phyloP scores from a whole-genome alignment of 1,284 basidiomycete genomes.

The Pholiota adiposa region DNA sequence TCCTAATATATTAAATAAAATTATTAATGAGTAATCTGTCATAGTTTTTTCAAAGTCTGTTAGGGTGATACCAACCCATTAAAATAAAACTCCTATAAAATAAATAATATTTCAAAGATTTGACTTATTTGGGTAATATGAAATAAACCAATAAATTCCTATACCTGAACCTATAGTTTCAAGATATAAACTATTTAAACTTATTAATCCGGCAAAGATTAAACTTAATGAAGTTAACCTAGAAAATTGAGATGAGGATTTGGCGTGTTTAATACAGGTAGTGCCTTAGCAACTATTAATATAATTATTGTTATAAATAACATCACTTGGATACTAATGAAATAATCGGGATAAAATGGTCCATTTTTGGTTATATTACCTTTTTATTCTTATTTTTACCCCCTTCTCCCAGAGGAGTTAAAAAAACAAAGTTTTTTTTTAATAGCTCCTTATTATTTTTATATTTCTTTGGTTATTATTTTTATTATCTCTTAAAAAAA shows the following conservation, averaged over 20 bases:
- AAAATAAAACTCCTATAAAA: conserved; percentile 6
- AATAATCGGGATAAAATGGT: too few species aligned
- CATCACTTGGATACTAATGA: conserved; percentile 17
- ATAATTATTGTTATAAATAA: conserved; percentile 25
- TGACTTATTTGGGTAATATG: conserved; percentile 5
- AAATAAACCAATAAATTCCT: conserved; percentile 10
- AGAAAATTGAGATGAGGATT: conserved; percentile 17
- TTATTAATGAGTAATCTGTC: conserved; percentile 6
- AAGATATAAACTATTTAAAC: conserved; percentile 23
- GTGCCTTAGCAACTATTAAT: conserved; percentile 27
- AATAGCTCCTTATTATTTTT: too few species aligned
- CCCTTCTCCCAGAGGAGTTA: too few species aligned
- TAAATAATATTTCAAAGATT: conserved; percentile 6
- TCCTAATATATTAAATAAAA: conserved; percentile 9
- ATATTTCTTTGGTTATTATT: too few species aligned
- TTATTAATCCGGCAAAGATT: conserved; percentile 20
- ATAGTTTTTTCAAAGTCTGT: neutral
- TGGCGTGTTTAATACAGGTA: conserved; percentile 23
- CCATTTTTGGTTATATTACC: too few species aligned
- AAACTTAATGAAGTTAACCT: conserved; percentile 23
- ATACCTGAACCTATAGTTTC: conserved; percentile 4
- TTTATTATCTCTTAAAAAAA: too few species aligned
- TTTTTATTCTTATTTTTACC: too few species aligned
- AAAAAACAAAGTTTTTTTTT: too few species aligned
- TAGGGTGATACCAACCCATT: conserved; percentile 1